A percentile compares a stretch with the other conserved stretches of the same genome.
These are phyloP conservation scores for Groenewaldozyma tartarivorans DNA, from an alignment of 805 yeast species.

Conservation along the genomic window DNA sequence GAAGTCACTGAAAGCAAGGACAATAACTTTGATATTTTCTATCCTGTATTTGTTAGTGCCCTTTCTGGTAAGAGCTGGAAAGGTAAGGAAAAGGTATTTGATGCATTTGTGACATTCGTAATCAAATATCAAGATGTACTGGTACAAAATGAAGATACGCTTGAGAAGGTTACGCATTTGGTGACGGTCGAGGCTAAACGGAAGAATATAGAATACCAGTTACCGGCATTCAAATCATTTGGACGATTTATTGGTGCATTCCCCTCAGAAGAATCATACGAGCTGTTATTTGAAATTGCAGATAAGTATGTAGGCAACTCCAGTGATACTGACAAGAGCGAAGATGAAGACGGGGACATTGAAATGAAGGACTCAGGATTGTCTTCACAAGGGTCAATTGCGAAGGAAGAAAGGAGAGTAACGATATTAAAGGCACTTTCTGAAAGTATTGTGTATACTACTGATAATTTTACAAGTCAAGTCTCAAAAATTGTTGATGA, in stretches of 20 bases:
- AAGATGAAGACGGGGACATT: constrained; percentile 30
- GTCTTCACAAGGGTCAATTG: constrained; percentile 1
- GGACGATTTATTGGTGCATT: constrained; percentile 41
- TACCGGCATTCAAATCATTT: constrained; percentile 41
- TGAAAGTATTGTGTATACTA: constrained; percentile 7
- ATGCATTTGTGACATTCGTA: constrained; percentile 55
- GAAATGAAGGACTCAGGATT: constrained; percentile 15
- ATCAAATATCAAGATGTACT: constrained; percentile 36
- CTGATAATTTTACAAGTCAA: constrained; percentile 3
- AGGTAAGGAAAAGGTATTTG: constrained; percentile 72
- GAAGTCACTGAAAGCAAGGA: constrained; percentile 3
- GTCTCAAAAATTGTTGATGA: constrained; percentile 25
- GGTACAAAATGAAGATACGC: constrained; percentile 20
- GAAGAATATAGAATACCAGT: constrained; percentile 55
- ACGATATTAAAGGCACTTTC: constrained; percentile 13
- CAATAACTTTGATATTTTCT: constrained; percentile 28
- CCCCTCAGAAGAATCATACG: constrained; percentile 26
- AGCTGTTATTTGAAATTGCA: constrained; percentile 27
- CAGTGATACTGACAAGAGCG: constrained; percentile 31
- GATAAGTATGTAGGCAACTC: constrained; percentile 31
- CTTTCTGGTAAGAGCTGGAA: constrained; percentile 75
- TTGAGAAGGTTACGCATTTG: constrained; percentile 33
- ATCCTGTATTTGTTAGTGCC: constrained; percentile 48
- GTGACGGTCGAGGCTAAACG: constrained; percentile 55
- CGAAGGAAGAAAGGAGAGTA: constrained; percentile 14